phyloP scores from a whole-genome alignment of 1,284 basidiomycete species.

The Papiliotrema fonsecae region DNA sequence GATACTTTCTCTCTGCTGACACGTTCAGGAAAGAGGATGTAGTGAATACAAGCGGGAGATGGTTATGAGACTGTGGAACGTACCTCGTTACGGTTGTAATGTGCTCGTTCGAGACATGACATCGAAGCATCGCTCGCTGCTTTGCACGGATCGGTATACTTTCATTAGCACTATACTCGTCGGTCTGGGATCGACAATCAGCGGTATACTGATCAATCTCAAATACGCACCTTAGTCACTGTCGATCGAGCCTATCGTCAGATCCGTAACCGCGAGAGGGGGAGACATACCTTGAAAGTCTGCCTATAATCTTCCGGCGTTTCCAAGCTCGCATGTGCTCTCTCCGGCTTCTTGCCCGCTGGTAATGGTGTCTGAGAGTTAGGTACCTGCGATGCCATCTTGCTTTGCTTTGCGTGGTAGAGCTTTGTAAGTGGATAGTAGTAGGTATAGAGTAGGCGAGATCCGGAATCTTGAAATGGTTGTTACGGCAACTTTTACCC shows the following conservation, averaged over 20 bases:
- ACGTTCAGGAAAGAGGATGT: no score
- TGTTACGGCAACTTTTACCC: no score
- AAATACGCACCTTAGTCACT: constrained; percentile 29
- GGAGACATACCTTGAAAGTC: constrained; percentile 31
- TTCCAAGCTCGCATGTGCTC: constrained; percentile 31
- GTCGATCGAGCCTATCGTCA: constrained; percentile 20
- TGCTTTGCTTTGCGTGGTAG: neutral
- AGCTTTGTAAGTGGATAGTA: neutral
- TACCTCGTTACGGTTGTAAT: constrained; percentile 47
- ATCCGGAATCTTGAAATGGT: no score
- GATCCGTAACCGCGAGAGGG: neutral
- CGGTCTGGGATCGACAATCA: no score
- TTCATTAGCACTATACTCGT: constrained; percentile 12
- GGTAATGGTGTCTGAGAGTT: constrained; percentile 38
- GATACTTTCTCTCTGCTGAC: no score
- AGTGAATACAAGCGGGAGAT: no score
- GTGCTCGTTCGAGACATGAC: constrained; percentile 44
- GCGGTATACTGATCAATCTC: neutral
- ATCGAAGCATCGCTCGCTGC: constrained; percentile 43
- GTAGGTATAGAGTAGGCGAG: neutral
- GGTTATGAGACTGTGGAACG: constrained; percentile 3
- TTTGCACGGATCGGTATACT: constrained; percentile 46
- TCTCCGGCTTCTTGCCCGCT: constrained; percentile 25
- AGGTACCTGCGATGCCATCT: constrained; percentile 44
- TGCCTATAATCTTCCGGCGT: constrained; percentile 44